Conservation (phyloP, 805 yeast species). For the Priceomyces haplophilus region DNA sequence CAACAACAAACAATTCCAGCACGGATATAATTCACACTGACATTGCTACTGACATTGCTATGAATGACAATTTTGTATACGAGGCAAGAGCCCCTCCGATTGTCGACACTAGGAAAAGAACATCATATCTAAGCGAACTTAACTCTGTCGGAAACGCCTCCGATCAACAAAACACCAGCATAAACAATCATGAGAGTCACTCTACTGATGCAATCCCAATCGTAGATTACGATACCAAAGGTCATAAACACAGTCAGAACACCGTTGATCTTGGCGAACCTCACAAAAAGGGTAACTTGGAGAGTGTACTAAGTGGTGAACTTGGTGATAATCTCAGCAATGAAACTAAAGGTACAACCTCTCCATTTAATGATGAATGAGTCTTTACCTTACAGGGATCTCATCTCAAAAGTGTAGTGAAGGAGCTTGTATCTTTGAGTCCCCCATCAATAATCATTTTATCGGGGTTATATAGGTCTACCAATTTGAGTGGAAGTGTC, state of each 20-base stretch:
- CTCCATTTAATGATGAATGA: constrained; percentile 11
- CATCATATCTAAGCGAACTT: not conserved
- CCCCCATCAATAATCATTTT: too few relatives aligned
- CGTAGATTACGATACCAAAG: too few relatives aligned
- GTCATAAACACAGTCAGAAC: too few relatives aligned
- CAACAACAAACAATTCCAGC: constrained; percentile 21
- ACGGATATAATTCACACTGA: constrained; percentile 16
- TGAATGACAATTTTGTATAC: constrained; percentile 33
- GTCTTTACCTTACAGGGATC: constrained; percentile 11
- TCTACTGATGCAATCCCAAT: too few relatives aligned
- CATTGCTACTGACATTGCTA: constrained; percentile 18
- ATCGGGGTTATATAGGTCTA: too few relatives aligned
- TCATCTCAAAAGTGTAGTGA: too few relatives aligned
- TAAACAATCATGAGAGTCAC: not conserved
- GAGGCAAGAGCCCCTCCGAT: constrained; percentile 11
- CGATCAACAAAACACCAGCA: not conserved
- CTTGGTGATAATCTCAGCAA: constrained; percentile 17
- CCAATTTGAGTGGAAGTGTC: too few relatives aligned
- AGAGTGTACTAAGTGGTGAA: not conserved
- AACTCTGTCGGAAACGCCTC: not conserved
- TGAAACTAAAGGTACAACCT: constrained; percentile 6
- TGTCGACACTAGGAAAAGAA: not conserved
- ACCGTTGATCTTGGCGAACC: too few relatives aligned
- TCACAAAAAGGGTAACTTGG: too few relatives aligned
- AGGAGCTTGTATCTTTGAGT: too few relatives aligned